phyloP scores from a whole-genome alignment of 2,329 filamentous ascomycete species.

The Furcasterigmium sp. region DNA sequence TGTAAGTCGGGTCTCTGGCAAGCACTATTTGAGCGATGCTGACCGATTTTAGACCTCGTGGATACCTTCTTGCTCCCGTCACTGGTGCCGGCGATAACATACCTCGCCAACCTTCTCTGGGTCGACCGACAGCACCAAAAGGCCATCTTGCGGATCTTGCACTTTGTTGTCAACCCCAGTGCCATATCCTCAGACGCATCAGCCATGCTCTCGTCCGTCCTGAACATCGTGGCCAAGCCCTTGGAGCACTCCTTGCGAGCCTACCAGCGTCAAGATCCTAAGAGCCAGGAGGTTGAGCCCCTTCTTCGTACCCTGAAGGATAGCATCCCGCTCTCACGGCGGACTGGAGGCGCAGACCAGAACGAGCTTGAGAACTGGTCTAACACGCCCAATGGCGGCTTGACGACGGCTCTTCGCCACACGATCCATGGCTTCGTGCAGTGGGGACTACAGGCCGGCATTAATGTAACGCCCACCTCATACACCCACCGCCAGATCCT shows the following conservation, averaged over 20 bases:
- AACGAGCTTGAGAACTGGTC: slow-evolving; percentile 67
- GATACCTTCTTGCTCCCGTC: slow-evolving; percentile 79
- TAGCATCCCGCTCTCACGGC: slow-evolving; percentile 51
- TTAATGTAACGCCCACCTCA: slow-evolving; percentile 52
- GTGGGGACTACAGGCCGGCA: slow-evolving; percentile 57
- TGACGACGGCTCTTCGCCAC: slow-evolving; percentile 52
- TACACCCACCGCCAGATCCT: slow-evolving; percentile 72
- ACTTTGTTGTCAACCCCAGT: slow-evolving; percentile 64
- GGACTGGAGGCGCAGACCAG: slow-evolving; percentile 57
- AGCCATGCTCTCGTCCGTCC: slow-evolving; percentile 64
- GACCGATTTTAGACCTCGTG: slow-evolving; percentile 53
- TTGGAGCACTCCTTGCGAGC: slow-evolving; percentile 62
- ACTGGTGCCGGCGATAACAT: slow-evolving; percentile 66
- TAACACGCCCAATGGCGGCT: slow-evolving; percentile 46
- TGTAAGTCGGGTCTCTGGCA: slow-evolving; percentile 43
- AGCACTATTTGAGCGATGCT: slow-evolving; percentile 6
- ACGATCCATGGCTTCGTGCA: slow-evolving; percentile 58
- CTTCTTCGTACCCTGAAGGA: slow-evolving; percentile 61
- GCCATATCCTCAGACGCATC: slow-evolving; percentile 68
- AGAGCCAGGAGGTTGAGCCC: slow-evolving; percentile 64
- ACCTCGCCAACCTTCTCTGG: slow-evolving; percentile 66
- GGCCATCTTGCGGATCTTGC: slow-evolving; percentile 65
- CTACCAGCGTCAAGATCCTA: slow-evolving; percentile 61
- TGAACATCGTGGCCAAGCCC: slow-evolving; percentile 65
- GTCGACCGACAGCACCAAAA: slow-evolving; percentile 61